These are phyloP conservation scores for Neonectria neomacrospora DNA, from an alignment of 2,329 filamentous ascomycete genomes.

Conservation along the genomic window DNA sequence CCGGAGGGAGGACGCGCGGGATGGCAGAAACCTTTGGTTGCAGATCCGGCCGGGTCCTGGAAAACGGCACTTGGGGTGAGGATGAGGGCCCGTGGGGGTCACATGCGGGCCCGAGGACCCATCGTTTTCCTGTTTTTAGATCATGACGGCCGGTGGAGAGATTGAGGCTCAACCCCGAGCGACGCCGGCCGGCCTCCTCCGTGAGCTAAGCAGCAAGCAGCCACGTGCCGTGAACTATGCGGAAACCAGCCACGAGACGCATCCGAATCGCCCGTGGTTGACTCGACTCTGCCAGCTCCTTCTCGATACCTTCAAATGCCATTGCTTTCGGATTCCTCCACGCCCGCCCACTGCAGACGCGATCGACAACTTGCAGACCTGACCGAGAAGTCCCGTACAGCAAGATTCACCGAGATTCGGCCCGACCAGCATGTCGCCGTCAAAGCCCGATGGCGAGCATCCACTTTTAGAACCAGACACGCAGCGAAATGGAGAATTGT, in stretches of 20 bases:
- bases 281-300: not conserved
- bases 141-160: slow-evolving; percentile 13
- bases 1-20: not conserved
- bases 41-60: not conserved
- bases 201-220: not conserved
- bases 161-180: slow-evolving; percentile 22
- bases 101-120: slow-evolving; percentile 13
- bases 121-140: slow-evolving; percentile 20
- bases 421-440: slow-evolving; percentile 22
- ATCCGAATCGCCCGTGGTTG: not conserved
- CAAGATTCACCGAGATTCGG: slow-evolving; percentile 32
- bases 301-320: not conserved
- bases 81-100: slow-evolving; percentile 16
- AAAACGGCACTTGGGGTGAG: slow-evolving; percentile 11
- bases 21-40: not conserved
- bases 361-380: not conserved
- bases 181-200: not conserved
- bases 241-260: not conserved
- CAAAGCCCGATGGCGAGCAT: slow-evolving; percentile 15
- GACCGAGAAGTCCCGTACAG: not conserved
- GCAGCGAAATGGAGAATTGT: not conserved
- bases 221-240: not conserved
- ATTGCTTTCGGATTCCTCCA: not conserved
- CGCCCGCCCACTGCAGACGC: not conserved
- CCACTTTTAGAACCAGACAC: slow-evolving; percentile 11